phyloP scores from a whole-genome alignment of 768 basidiomycete genomes.

The Calocybe cyanea region DNA sequence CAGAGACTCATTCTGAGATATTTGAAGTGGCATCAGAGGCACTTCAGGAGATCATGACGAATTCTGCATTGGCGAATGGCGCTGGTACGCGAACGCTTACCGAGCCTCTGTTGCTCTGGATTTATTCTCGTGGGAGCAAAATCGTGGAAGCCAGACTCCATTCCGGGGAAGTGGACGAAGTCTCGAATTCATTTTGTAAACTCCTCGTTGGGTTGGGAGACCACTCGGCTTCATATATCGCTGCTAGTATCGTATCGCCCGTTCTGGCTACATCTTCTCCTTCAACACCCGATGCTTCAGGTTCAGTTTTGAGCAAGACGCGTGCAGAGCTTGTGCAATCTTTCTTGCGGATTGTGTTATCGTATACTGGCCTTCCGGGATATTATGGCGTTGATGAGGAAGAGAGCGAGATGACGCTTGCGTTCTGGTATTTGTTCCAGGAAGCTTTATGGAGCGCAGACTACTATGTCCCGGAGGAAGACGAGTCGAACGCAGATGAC shows the following conservation, averaged over 20 bases:
- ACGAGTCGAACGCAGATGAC: constrained; percentile 1
- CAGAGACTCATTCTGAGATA: constrained; percentile 44
- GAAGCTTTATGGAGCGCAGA: constrained; percentile 78
- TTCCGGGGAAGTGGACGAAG: constrained; percentile 45
- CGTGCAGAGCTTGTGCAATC: constrained; percentile 58
- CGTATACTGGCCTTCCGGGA: constrained; percentile 69
- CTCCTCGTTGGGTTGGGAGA: constrained; percentile 80
- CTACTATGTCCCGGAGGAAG: constrained; percentile 34
- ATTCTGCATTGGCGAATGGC: constrained; percentile 70
- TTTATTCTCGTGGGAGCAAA: constrained; percentile 48
- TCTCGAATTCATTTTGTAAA: constrained; percentile 74
- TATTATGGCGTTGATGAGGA: constrained; percentile 83
- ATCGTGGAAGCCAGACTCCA: constrained; percentile 35
- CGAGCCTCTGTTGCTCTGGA: constrained; percentile 84
- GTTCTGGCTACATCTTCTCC: constrained; percentile 28
- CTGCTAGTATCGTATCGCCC: constrained; percentile 57
- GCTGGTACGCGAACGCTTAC: constrained; percentile 69
- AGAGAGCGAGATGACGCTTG: constrained; percentile 81
- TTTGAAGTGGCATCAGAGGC: constrained; percentile 69
- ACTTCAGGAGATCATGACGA: constrained; percentile 73
- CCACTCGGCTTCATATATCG: constrained; percentile 78
- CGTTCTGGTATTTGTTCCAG: constrained; percentile 90
- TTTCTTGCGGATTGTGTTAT: constrained; percentile 67
- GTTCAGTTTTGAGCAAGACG: constrained; percentile 22
- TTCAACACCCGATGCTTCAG: constrained; percentile 15